A percentile compares a stretch with the other conserved stretches of the same genome.
Evolutionary conservation across 768 basidiomycete genomes (phyloP).

Genomic region (Boletus speciosus): DNA sequence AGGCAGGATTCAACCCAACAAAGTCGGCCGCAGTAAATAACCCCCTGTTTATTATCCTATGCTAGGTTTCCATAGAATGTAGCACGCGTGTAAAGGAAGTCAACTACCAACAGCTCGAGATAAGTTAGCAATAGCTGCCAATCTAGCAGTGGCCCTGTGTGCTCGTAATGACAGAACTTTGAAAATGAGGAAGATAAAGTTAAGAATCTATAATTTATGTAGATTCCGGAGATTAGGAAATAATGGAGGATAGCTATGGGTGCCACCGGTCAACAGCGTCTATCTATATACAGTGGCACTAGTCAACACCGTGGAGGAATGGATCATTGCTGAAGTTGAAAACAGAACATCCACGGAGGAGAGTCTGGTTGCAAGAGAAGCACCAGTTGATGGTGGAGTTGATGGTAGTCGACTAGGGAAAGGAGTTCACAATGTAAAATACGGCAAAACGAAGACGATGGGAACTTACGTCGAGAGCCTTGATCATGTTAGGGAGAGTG

Average conservation of each 20-base stretch:
- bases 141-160: too few species aligned
- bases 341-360: constrained; percentile 30
- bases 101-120: too few species aligned
- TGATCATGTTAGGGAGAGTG: constrained; percentile 18
- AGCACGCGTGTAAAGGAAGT: too few species aligned
- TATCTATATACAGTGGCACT: constrained; percentile 22
- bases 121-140: too few species aligned
- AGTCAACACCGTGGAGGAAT: constrained; percentile 14
- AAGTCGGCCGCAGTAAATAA: too few species aligned
- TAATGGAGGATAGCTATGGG: too few species aligned
- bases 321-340: constrained; percentile 28
- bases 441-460: not conserved
- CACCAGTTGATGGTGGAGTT: constrained; percentile 35
- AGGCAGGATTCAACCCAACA: too few species aligned
- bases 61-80: too few species aligned
- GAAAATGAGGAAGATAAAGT: too few species aligned
- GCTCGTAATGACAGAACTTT: too few species aligned
- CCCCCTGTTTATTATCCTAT: too few species aligned
- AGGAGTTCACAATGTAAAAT: not conserved
- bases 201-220: too few species aligned
- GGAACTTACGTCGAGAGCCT: constrained; percentile 16
- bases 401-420: constrained; percentile 21
- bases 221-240: not conserved
- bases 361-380: constrained; percentile 32
- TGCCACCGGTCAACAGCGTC: not conserved